These are phyloP conservation scores for Cairneyella variabilis DNA, from an alignment of 495 filamentous ascomycete genomes.

Conservation along the genomic window DNA sequence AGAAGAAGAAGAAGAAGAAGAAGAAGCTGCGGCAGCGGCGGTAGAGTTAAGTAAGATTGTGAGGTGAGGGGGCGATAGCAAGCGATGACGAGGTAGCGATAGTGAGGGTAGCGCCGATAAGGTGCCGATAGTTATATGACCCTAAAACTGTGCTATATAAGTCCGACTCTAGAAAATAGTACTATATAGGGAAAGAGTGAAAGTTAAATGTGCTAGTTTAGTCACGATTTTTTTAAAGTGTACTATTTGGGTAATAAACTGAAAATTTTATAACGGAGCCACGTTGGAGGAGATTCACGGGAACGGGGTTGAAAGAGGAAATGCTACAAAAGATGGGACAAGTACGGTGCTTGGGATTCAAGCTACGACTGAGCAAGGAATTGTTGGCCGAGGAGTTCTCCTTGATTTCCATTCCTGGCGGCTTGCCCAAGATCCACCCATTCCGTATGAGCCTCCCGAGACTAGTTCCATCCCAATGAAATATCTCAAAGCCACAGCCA, in stretches of 20 bases:
- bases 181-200: too few species aligned
- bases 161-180: too few species aligned
- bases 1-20: too few species aligned
- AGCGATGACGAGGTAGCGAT: too few species aligned
- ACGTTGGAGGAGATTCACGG: slow-evolving; percentile 51
- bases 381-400: slow-evolving; percentile 55
- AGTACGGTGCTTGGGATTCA: slow-evolving; percentile 45
- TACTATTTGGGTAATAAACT: not conserved
- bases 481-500: slow-evolving; percentile 42
- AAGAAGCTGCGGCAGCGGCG: too few species aligned
- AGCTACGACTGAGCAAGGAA: slow-evolving; percentile 44
- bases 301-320: slow-evolving; percentile 9
- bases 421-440: slow-evolving; percentile 15
- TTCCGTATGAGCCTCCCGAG: slow-evolving; percentile 41
- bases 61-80: too few species aligned
- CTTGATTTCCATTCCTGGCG: slow-evolving; percentile 54
- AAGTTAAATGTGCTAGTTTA: too few species aligned
- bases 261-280: slow-evolving; percentile 57
- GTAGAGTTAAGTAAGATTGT: too few species aligned
- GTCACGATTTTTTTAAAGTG: not conserved
- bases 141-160: too few species aligned
- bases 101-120: too few species aligned
- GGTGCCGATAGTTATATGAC: too few species aligned
- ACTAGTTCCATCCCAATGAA: slow-evolving; percentile 35
- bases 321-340: slow-evolving; percentile 25